Evolutionary conservation across 208 protist genomes (phyloP).

Genomic region (Borovskyia barvae): DNA sequence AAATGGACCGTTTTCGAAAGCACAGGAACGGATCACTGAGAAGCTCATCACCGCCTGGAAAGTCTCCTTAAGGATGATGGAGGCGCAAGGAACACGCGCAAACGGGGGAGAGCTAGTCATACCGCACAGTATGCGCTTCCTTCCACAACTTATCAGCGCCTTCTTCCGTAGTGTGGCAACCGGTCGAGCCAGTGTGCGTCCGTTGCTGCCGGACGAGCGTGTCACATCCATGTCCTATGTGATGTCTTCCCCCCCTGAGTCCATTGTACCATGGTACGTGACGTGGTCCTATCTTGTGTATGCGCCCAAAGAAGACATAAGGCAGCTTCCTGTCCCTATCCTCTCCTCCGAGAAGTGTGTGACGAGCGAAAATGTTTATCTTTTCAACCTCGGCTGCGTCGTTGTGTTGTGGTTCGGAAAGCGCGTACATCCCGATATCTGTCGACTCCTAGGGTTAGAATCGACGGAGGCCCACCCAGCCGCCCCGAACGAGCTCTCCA

Average conservation of each 20-base stretch:
- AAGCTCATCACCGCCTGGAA: constrained; percentile 49
- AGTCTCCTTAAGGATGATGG: constrained; percentile 41
- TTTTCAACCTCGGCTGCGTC: constrained; percentile 52
- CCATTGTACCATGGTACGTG: constrained; percentile 62
- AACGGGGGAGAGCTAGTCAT: constrained; percentile 50
- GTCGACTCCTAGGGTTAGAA: constrained; percentile 45
- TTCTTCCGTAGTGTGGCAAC: constrained; percentile 71
- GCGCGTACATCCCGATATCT: constrained; percentile 33
- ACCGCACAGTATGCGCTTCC: constrained; percentile 71
- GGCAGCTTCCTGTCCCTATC: constrained; percentile 50
- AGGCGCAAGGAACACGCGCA: constrained; percentile 35
- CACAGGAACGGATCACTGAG: constrained; percentile 59
- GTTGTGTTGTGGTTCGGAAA: constrained; percentile 81
- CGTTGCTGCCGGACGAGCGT: constrained; percentile 64
- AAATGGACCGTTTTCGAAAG: constrained; percentile 55
- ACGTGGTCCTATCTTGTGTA: constrained; percentile 78
- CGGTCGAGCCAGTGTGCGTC: constrained; percentile 36
- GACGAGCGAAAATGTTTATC: constrained; percentile 51
- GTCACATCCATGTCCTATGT: constrained; percentile 72
- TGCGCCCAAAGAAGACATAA: constrained; percentile 40
- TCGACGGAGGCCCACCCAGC: constrained; percentile 17
- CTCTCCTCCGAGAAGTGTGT: constrained; percentile 63
- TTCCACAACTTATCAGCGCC: constrained; percentile 74
- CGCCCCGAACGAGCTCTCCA: constrained; percentile 9
- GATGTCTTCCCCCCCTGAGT: constrained; percentile 62